These are phyloP conservation scores for Talaromyces trachyspermus DNA, from an alignment of 495 filamentous ascomycete genomes.

Conservation along the genomic window DNA sequence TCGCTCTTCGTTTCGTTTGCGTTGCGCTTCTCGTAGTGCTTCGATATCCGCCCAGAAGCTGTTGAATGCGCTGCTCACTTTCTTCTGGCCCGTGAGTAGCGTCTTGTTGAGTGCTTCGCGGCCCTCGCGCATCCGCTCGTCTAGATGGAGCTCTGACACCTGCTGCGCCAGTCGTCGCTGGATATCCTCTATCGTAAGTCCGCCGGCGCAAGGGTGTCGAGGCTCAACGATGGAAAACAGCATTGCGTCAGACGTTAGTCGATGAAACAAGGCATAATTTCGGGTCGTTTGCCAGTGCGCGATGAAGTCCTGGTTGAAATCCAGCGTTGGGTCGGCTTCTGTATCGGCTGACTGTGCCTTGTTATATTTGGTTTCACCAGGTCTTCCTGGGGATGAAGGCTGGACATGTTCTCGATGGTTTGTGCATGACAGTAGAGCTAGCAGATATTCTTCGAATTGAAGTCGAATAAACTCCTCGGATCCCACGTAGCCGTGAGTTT, in stretches of 20 bases:
- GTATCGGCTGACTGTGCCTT: slow-evolving; percentile 33
- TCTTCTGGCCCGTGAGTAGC: slow-evolving; percentile 74
- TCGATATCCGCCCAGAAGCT: slow-evolving; percentile 88
- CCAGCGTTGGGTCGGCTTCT: slow-evolving; percentile 78
- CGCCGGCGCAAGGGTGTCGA: slow-evolving; percentile 88
- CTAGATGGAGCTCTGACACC: slow-evolving; percentile 79
- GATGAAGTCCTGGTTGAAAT: slow-evolving; percentile 70
- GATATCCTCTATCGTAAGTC: slow-evolving; percentile 88
- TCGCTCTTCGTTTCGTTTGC: slow-evolving; percentile 57
- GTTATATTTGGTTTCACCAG: slow-evolving; percentile 20
- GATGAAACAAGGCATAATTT: slow-evolving; percentile 79
- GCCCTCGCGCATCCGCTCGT: slow-evolving; percentile 71
- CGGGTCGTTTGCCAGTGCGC: slow-evolving; percentile 76
- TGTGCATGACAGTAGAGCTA: slow-evolving; percentile 78
- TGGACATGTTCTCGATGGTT: slow-evolving; percentile 80
- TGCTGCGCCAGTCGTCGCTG: slow-evolving; percentile 84
- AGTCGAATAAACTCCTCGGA: slow-evolving; percentile 97
- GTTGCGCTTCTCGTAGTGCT: slow-evolving; percentile 71
- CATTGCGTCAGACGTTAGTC: slow-evolving; percentile 70
- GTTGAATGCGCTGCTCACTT: slow-evolving; percentile 74
- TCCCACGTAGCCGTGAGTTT: slow-evolving; percentile 89
- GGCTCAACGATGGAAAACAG: slow-evolving; percentile 93
- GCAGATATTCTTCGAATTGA: slow-evolving; percentile 94
- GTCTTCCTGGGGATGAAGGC: slow-evolving; percentile 15
- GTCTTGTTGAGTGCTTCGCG: slow-evolving; percentile 73